A percentile compares a stretch with the other conserved stretches of the same genome.
phyloP scores from a whole-genome alignment of 2,329 filamentous ascomycete genomes.

The Talaromyces sp. region DNA sequence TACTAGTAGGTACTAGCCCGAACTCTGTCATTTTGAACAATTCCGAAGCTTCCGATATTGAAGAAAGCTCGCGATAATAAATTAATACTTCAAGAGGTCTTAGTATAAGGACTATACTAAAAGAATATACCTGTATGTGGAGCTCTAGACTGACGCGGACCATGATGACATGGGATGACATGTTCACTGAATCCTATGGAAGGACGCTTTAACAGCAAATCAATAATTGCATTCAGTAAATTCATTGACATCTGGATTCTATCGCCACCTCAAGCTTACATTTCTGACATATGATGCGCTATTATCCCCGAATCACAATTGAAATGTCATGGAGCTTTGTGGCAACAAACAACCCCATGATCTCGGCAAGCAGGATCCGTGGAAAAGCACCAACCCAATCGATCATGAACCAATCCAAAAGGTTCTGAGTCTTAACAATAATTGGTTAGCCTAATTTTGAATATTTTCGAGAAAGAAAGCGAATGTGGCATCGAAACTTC shows the following conservation, averaged over 20 bases:
- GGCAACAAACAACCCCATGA: slow-evolving; percentile 11
- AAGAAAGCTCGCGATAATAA: too few species aligned
- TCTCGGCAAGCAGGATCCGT: slow-evolving; percentile 1
- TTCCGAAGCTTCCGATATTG: too few species aligned
- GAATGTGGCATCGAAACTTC: slow-evolving; percentile 18
- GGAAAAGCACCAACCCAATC: slow-evolving; percentile 3
- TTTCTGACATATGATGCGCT: neutral
- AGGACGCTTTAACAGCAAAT: neutral
- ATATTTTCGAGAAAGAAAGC: slow-evolving; percentile 10
- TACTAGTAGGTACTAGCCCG: too few species aligned
- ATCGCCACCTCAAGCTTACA: neutral
- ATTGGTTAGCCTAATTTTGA: slow-evolving; percentile 4
- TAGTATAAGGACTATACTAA: too few species aligned
- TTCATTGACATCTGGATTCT: too few species aligned
- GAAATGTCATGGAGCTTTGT: slow-evolving; percentile 8
- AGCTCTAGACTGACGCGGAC: too few species aligned
- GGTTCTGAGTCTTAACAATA: neutral
- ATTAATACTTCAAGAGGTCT: too few species aligned
- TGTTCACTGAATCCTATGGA: neutral
- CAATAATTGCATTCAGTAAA: neutral
- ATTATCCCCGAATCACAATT: neutral
- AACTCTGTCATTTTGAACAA: too few species aligned
- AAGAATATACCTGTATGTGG: too few species aligned
- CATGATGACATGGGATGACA: too few species aligned
- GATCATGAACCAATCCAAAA: neutral